Evolutionary conservation across 139 green algal species (phyloP).

Genomic region (Deuterostichococcus epilithicus): DNA sequence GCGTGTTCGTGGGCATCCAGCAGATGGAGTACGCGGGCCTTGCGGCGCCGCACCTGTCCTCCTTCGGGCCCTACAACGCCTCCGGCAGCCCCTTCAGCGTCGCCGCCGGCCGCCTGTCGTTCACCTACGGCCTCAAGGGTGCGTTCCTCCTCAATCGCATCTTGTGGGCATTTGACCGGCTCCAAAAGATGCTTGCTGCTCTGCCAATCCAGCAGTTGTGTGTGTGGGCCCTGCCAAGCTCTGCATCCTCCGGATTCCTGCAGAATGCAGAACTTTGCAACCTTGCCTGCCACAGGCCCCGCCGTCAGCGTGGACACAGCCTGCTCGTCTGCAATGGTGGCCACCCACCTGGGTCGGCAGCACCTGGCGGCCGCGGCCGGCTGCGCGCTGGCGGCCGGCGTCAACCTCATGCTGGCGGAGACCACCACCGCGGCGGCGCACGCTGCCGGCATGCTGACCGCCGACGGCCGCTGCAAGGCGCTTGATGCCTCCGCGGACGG

Average conservation of each 20-base stretch:
- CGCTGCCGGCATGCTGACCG: conserved; percentile 55
- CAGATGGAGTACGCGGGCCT: conserved; percentile 71
- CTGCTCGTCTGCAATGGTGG: conserved; percentile 60
- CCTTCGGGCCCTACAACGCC: conserved; percentile 64
- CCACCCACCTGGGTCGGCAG: conserved; percentile 15
- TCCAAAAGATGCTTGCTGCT: too few species aligned
- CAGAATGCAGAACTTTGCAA: too few species aligned
- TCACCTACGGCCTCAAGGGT: conserved; percentile 36
- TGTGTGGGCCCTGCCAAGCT: too few species aligned
- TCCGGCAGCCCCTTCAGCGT: conserved; percentile 72
- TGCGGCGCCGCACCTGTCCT: conserved; percentile 33
- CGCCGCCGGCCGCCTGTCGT: conserved; percentile 51
- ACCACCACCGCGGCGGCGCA: conserved; percentile 33
- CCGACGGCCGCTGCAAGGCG: conserved; percentile 61
- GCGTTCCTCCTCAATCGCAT: too few species aligned
- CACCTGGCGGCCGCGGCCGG: conserved; percentile 14
- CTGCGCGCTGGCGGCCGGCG: conserved; percentile 39
- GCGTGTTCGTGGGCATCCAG: conserved; percentile 70
- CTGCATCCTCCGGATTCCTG: too few species aligned
- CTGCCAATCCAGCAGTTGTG: too few species aligned
- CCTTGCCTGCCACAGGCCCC: not conserved
- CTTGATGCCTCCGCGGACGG: conserved; percentile 71
- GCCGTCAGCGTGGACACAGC: conserved; percentile 49
- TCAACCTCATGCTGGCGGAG: conserved; percentile 43
- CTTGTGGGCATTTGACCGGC: too few species aligned